Evolutionary conservation across 176 grass and related monocot genomes (phyloP).

Genomic region (Ananas comosus): DNA sequence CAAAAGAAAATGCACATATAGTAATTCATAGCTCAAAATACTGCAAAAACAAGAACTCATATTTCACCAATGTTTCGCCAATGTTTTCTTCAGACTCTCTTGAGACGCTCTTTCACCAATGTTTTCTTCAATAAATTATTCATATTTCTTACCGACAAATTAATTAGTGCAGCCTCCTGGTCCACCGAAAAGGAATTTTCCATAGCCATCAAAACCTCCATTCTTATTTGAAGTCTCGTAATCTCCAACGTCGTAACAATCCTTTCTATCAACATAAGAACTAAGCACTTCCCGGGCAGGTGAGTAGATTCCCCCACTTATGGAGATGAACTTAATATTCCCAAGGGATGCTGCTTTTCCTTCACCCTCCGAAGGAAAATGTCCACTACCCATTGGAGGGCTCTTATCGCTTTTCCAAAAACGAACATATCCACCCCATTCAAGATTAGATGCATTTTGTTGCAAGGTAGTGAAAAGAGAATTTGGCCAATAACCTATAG

Average conservation of each 20-base stretch:
- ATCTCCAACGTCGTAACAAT: not conserved
- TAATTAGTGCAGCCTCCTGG: not conserved
- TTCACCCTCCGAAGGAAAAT: conserved; percentile 1
- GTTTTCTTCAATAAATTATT: too few species aligned
- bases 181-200: not conserved
- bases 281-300: not conserved
- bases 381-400: conserved; percentile 25
- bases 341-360: conserved; percentile 18
- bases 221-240: not conserved
- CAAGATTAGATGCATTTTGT: conserved; percentile 2
- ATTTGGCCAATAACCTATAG: conserved; percentile 16
- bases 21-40: too few species aligned
- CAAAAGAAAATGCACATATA: too few species aligned
- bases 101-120: too few species aligned
- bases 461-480: conserved; percentile 8
- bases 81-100: too few species aligned
- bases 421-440: conserved; percentile 10
- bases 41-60: too few species aligned
- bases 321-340: not conserved
- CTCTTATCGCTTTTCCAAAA: conserved; percentile 17
- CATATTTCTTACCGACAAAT: too few species aligned
- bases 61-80: too few species aligned
- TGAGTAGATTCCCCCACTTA: not conserved
- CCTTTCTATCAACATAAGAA: not conserved
- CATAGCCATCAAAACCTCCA: not conserved